phyloP scores from a whole-genome alignment of 495 filamentous ascomycete genomes.

The Talaromyces adpressus region DNA sequence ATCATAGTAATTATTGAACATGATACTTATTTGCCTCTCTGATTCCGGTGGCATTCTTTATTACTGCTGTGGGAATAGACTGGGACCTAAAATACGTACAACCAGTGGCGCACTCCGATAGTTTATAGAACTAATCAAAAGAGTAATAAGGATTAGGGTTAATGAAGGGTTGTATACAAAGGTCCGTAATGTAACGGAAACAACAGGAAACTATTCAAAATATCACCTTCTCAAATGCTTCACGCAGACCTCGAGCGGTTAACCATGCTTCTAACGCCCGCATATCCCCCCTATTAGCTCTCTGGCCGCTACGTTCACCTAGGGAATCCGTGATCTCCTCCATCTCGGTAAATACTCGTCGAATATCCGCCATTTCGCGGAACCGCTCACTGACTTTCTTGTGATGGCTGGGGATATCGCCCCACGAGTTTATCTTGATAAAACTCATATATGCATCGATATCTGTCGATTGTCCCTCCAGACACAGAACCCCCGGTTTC shows the following conservation, averaged over 20 bases:
- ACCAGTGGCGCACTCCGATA: too few relatives aligned
- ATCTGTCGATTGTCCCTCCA: not conserved
- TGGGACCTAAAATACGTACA: too few relatives aligned
- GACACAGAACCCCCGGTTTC: not conserved
- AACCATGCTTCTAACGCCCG: not conserved
- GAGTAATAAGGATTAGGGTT: too few relatives aligned
- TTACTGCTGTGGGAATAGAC: too few relatives aligned
- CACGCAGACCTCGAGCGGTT: not conserved
- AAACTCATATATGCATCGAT: not conserved
- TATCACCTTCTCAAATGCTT: not conserved
- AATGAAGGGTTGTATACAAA: not conserved
- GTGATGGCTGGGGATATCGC: not conserved
- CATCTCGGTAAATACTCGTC: not conserved
- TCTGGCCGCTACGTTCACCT: not conserved
- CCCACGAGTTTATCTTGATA: not conserved
- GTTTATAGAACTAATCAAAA: too few relatives aligned
- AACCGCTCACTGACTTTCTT: not conserved
- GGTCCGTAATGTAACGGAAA: too few relatives aligned
- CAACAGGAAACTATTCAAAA: not conserved
- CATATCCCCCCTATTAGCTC: not conserved
- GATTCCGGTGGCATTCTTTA: too few relatives aligned
- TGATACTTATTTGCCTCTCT: too few relatives aligned
- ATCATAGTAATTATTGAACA: too few relatives aligned
- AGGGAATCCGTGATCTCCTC: not conserved
- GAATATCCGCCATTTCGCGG: not conserved